Evolutionary conservation across 106 monocot species (phyloP), one percentile per base, ranked within the genome.

Genomic region (Narthecium ossifragum): DNA sequence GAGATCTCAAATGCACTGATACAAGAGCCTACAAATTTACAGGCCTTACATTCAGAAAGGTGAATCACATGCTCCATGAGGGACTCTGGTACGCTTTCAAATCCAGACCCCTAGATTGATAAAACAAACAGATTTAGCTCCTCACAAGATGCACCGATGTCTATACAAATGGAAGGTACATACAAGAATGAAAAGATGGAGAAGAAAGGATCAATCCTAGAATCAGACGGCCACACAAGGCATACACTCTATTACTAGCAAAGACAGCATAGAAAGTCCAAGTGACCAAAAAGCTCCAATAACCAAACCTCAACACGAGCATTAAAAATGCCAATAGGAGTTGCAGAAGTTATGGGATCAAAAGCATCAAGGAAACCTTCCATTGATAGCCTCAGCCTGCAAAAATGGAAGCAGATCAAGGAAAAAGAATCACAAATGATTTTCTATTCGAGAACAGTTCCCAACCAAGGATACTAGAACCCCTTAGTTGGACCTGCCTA

Each of bases 1-100:
- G 5, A 72, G 51, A 62, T 53, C 29, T 23, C 34, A 65, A 56
- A 25, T 52, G 45, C 51, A n/a, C n/a, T n/a, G n/a, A n/a, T n/a
- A n/a, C n/a, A n/a, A n/a, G n/a, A n/a, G n/a, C n/a, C n/a, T n/a
- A n/a, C n/a, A n/a, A n/a, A n/a, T n/a, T n/a, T n/a, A n/a, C n/a
- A n/a, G n/a, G n/a, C 10, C 83, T 85, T 80, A 94, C 93, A 73
- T 89, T 86, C 61, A 94, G 67, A 68, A 94, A 94, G 31, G 67
- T 64, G 30, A n/a, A 75, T 73, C 27, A 94, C 82, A 61, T 68
- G 82, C 40, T 94, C 93, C 89, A 94, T 80, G 36, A 89, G 62
- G 31, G 89, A 78, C 31, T 80, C 18, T 13, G 88, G 77, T 50
- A 75, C 89, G 68, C 93, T 85, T 80, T 94, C 93, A 83, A 94